Evolutionary conservation across 1,284 basidiomycete species (phyloP), one percentile per base, ranked within the genome.

Genomic region (Sanghuangporus weigelae): DNA sequence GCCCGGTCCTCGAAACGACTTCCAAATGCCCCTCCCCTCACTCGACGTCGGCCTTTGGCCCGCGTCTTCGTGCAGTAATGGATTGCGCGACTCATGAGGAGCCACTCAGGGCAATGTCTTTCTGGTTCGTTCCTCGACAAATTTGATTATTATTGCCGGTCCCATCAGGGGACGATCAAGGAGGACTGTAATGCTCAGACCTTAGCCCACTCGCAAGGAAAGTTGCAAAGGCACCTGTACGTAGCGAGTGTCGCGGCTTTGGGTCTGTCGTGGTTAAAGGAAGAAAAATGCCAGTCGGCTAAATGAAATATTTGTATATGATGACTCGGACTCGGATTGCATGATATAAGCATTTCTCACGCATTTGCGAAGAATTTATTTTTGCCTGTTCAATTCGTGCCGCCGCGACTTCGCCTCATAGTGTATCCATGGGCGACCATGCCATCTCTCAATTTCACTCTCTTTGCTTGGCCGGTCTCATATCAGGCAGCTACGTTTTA

Each of bases 151-250:
- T 46, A n/a, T 75, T 67, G 72, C 74, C 73, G 76, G 78, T 73
- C 80, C 76, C 81, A 51, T 76, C 77, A 73, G 82, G 79, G 78
- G 80, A 73, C 81, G 68, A 77, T 81, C 77, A 62, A 77, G 76
- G 77, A 73, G 77, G 80, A 79, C 72, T 76, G 68, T 67, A 74
- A 81, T 76, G 71, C 81, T 84, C 84, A 84, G 83, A 84, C 82
- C 82, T 83, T 84, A 76, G 76, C 81, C 83, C 81, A 78, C 83
- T 83, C 81, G 78, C 74, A 68, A 80, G 62, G 55, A 70, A 66
- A 73, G 73, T 63, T 57, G 59, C 49, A 16, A 6, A 51, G 21
- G 49, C 56, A 59, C 72, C 72, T 75, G 79, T 81, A 65, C 70
- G 81, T 73, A 68, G 71, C 77, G 79, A 84, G 81, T 78, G 67